Conservation (phyloP, 345 rosid genomes). For the Syzygium jambos region DNA sequence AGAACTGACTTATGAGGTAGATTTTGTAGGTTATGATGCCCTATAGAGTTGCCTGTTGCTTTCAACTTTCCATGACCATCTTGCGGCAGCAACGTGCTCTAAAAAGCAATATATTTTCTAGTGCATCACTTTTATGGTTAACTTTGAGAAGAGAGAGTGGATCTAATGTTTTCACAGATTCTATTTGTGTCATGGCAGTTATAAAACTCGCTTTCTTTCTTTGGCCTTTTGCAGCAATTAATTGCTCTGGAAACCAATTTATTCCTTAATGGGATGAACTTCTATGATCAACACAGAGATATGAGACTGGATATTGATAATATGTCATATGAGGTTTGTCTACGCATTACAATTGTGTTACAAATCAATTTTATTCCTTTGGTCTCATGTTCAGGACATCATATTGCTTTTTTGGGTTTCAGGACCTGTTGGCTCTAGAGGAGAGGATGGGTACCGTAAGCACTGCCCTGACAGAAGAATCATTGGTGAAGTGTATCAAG, state of each 20-base stretch:
- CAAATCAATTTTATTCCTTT: neutral
- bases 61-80: constrained; percentile 1
- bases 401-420: constrained; percentile 4
- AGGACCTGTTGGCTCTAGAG: constrained; percentile 94
- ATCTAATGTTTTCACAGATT: constrained; percentile 1
- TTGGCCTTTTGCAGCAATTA: constrained; percentile 56
- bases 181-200: neutral
- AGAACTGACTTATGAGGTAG: constrained; percentile 72
- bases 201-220: neutral
- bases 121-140: constrained; percentile 70
- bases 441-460: constrained; percentile 96
- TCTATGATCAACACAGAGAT: constrained; percentile 84
- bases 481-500: constrained; percentile 52
- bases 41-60: neutral
- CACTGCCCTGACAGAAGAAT: constrained; percentile 88
- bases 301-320: constrained; percentile 95
- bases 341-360: neutral
- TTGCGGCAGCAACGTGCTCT: constrained; percentile 73
- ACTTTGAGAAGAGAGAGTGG: constrained; percentile 88
- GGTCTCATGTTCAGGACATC: neutral
- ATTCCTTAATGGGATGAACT: constrained; percentile 57
- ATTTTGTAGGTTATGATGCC: constrained; percentile 3
- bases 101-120: constrained; percentile 60
- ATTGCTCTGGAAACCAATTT: constrained; percentile 74
- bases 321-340: constrained; percentile 94